Evolutionary conservation across 1,284 basidiomycete species (phyloP), one percentile per base, ranked within the genome.

Genomic region (Rhodotorula sp.): DNA sequence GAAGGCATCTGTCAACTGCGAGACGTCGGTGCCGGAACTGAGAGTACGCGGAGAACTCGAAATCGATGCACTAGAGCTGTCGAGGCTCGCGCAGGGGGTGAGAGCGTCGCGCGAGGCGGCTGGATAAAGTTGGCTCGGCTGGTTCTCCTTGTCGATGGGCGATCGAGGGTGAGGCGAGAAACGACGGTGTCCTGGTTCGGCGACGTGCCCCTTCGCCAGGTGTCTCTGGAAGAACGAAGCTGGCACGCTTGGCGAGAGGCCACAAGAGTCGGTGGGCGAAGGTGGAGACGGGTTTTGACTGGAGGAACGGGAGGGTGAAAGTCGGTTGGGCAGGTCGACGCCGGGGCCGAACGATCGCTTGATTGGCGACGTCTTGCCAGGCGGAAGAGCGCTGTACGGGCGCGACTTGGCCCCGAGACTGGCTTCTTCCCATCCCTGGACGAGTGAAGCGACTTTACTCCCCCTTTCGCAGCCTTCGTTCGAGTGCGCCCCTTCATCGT

Each of bases 151-250:
- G 20, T 61, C 63, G 20, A 37, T 20, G 22, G 65, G 26, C 1
- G 54, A 37, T 26, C 37, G 46, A 9, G 22, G 20, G 30, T 28
- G 24, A 24, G 28, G 62, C 24, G 28, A 26, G 26, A 54, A 63
- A 18, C 40, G 40, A 44, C 40, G 40, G 40, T 44, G 40, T 44
- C 40, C 31, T 28, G 46, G 30, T 4, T 15, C 10, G 47, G 26
- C 22, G 31, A 28, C 51, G 34, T 22, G 26, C 2, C 67, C 22
- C 5, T 28, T 26, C 6, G 62, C 44, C n/a, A 59, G 68, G 18
- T 68, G 67, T 2, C 28, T 34, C 37, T 73, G 72, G 54, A 73
- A 73, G 52, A 73, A 61, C 2, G 72, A 63, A 9, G 72, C 72
- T 0, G 72, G 72, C 0, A 73, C 72, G 46, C 64, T 70, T 1